Evolutionary conservation across 2,329 filamentous ascomycete species (phyloP), one percentile per base, ranked within the genome.

Genomic region (Aspergillus sclerotialis): DNA sequence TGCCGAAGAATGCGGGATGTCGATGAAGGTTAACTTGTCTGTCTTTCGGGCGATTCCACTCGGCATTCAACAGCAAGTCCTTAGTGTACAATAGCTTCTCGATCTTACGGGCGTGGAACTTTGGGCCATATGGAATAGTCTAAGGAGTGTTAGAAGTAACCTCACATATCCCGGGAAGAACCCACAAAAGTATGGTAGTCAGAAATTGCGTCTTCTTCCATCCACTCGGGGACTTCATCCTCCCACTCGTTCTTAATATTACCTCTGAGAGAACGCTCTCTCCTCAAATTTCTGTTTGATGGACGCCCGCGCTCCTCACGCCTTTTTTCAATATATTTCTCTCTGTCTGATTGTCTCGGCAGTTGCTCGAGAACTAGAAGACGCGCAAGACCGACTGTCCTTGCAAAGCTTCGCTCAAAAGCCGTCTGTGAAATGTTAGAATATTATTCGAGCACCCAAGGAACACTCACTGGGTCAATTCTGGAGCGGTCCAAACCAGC

Each of bases 211-310:
- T 84, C 77, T 36, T 83, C 75, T 5, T 82, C 78, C 2, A 84
- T 72, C 87, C 86, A 93, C 41, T 94, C 86, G 0, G 85, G 80
- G 25, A 90, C 73, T 46, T 94, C 87, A 41, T 92, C 84, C 43
- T 88, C 82, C 46, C 84, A 74, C 10, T 70, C 60, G 30, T 86
- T 78, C 52, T 92, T 93, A 62, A 92, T 77, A 46, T 92, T 87
- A 15, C 82, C 84, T 11, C 55, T 48, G 11, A 78, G 60, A n/a
- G 67, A 56, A 23, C 58, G 56, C 33, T 61, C 64, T 30, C 62
- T 53, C 13, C 44, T 46, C 37, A 48, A 53, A 2, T 70, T 68
- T 33, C 44, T 17, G 2, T 26, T 27, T 4, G 74, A 52, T 9
- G 85, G 85, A 11, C 85, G 72, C 1, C 84, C 84, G 39, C 86